Conservation (phyloP, 371 early-diverging fungal genomes). For the Amoeboaphelidium protococcarum region DNA sequence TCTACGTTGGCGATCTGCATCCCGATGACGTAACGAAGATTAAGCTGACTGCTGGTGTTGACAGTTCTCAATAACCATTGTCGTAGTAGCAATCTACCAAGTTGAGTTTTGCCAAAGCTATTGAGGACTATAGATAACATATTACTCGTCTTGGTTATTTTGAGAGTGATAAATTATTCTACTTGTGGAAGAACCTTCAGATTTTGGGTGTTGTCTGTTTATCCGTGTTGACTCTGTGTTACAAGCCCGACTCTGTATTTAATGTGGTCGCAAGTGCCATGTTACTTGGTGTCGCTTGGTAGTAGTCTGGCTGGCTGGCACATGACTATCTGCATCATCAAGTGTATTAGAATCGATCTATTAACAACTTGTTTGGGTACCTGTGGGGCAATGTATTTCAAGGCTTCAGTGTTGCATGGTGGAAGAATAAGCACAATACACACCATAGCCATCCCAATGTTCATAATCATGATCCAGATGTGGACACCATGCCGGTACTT, state of each 20-base stretch:
- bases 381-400: slow-evolving; percentile 50
- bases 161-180: slow-evolving; percentile 35
- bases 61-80: too few species aligned
- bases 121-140: too few species aligned
- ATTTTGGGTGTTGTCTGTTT: slow-evolving; percentile 22
- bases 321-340: slow-evolving; percentile 70
- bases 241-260: slow-evolving; percentile 14
- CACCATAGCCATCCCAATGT: slow-evolving; percentile 65
- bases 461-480: slow-evolving; percentile 58
- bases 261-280: slow-evolving; percentile 27
- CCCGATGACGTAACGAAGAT: slow-evolving; percentile 13
- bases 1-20: slow-evolving; percentile 44
- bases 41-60: too few species aligned
- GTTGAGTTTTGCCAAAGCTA: too few species aligned
- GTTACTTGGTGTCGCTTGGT: slow-evolving; percentile 47
- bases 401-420: slow-evolving; percentile 46
- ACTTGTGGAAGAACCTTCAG: slow-evolving; percentile 26
- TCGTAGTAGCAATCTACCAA: too few species aligned
- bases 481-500: slow-evolving; percentile 53
- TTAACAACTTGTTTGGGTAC: slow-evolving; percentile 32
- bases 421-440: slow-evolving; percentile 75
- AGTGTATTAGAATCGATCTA: slow-evolving; percentile 33
- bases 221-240: slow-evolving; percentile 22
- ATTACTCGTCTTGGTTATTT: too few species aligned
- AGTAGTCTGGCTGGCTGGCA: slow-evolving; percentile 65